Evolutionary conservation across 768 basidiomycete species (phyloP), one percentile per base, ranked within the genome.

Genomic region (Mycena vulgaris): DNA sequence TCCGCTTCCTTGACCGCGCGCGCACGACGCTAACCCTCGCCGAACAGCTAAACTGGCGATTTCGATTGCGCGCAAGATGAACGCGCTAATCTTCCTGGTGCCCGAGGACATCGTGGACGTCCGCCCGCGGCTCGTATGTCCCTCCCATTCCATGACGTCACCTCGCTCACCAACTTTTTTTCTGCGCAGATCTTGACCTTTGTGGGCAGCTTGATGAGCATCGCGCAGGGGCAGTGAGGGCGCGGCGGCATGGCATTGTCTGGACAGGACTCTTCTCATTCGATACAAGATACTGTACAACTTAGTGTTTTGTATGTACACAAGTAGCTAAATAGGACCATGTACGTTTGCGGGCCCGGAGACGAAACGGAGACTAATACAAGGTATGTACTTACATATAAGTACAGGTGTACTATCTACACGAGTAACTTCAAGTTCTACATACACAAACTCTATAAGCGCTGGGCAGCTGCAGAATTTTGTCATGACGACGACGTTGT

Each of bases 41-140:
- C 71, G 62, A 45, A 10, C 71, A 98, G 97, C 97, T 19, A 98
- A 98, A 89, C 82, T 98, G 72, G 97, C 96, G 10, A 98, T 99
- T 75, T 98, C 97, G 3, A 98, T 99, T 75, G 97, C 97, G n/a
- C 88, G 97, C 77, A 99, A 99, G 88, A 92, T 97, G 92, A 95
- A 95, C 62, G 95, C 95, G 6, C 81, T 98, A 75, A 98, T 98
- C 76, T 98, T 98, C 88, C 83, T 99, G 67, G 97, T 98, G 0
- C 96, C 97, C 0, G 97, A 99, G 78, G 96, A 96, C 81, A 96
- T 98, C 75, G 96, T 99, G 39, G 97, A 98, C 79, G 89, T 98
- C 69, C 91, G 97, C 48, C 90, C 96, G 35, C 90, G 95, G 67
- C 86, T 98, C 79, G 96, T 97, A 78, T 45, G 93, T 86, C 23